phyloP scores from a whole-genome alignment of 331 rosid genomes.

The Malus hybrid region DNA sequence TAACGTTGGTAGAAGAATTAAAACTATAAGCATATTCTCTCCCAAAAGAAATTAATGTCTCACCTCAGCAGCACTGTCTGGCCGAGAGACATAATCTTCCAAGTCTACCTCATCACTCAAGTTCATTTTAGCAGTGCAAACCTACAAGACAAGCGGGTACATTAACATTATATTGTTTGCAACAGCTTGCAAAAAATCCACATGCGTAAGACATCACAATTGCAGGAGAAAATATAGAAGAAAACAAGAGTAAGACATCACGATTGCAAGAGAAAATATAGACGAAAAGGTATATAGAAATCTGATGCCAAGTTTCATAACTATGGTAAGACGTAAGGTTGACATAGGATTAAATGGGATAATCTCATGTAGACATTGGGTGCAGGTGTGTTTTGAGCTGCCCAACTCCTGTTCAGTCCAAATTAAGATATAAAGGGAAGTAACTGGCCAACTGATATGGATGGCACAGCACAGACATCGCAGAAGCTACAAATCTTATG shows the following conservation, averaged over 20 bases:
- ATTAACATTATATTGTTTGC: not conserved
- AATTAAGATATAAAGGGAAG: not conserved
- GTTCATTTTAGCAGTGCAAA: conserved; percentile 33
- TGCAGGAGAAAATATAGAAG: too few relatives aligned
- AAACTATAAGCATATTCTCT: too few relatives aligned
- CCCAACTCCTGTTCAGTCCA: not conserved
- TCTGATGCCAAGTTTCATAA: not conserved
- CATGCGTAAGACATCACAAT: too few relatives aligned
- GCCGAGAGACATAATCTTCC: too few relatives aligned
- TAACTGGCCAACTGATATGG: not conserved
- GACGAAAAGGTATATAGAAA: not conserved
- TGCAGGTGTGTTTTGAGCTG: not conserved
- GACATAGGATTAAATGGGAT: not conserved
- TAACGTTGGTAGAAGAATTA: too few relatives aligned
- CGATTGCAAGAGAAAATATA: too few relatives aligned
- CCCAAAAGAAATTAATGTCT: too few relatives aligned
- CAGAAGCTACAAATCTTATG: not conserved
- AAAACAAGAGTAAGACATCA: not conserved
- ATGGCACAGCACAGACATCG: not conserved
- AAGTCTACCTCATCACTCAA: not conserved
- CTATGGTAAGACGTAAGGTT: too few relatives aligned
- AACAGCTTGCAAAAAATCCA: not conserved
- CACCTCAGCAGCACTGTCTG: too few relatives aligned
- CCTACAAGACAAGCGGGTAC: conserved; percentile 33
- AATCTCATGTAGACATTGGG: not conserved